Conservation (phyloP, 2,329 filamentous ascomycete genomes). For the Aspergillus terreus region DNA sequence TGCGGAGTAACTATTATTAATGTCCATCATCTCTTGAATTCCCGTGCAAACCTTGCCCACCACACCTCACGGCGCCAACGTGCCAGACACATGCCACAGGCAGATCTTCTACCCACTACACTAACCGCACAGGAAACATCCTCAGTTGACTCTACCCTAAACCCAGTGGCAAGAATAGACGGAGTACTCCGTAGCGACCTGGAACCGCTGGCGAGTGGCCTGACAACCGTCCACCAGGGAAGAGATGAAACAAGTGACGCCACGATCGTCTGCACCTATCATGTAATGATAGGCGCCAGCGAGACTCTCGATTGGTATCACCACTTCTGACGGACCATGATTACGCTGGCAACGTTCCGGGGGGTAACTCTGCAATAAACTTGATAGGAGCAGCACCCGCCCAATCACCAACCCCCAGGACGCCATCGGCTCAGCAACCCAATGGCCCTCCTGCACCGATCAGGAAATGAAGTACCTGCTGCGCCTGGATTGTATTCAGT, state of each 20-base stretch:
- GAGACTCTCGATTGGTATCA: background rate
- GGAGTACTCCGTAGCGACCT: no score
- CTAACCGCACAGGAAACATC: no score
- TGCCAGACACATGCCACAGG: no score
- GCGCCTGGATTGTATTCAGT: background rate
- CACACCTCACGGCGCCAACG: no score
- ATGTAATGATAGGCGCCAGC: background rate
- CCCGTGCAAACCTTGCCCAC: no score
- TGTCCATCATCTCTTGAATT: no score
- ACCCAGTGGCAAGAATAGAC: no score
- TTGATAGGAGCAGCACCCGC: slow-evolving; percentile 5
- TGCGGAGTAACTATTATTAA: no score
- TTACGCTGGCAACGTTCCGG: background rate
- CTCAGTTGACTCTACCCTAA: no score
- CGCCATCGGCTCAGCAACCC: background rate
- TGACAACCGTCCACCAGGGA: background rate
- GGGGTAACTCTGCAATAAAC: background rate
- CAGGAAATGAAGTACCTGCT: background rate
- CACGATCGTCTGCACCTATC: background rate
- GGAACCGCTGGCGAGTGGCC: no score
- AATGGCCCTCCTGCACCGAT: background rate
- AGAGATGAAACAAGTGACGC: background rate
- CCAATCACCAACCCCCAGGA: slow-evolving; percentile 7
- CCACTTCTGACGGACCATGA: background rate
- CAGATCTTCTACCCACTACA: no score